Percentiles rank a stretch among this genome's conserved stretches.
Conservation (phyloP, 805 yeast genomes). For the Candida incommunis region DNA sequence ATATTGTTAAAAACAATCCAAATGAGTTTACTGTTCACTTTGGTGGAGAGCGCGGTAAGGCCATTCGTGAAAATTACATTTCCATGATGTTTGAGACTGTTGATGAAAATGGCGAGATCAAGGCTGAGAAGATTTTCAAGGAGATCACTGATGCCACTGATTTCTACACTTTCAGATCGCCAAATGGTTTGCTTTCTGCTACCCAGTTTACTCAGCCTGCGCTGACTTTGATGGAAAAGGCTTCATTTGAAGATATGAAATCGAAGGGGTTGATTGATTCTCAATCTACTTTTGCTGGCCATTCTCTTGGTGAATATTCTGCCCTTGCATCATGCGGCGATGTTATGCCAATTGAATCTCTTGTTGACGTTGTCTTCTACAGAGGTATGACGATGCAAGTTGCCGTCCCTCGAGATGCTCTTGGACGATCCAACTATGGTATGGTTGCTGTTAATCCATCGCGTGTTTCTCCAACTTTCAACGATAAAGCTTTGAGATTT, state of each 20-base stretch:
- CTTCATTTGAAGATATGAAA: conserved; percentile 95
- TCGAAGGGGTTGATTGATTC: conserved; percentile 89
- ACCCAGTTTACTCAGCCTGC: conserved; percentile 99
- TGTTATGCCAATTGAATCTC: conserved; percentile 95
- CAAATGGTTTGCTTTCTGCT: conserved; percentile 90
- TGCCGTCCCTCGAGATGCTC: conserved; percentile 93
- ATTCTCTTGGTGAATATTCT: conserved; percentile 97
- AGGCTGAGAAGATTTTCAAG: conserved; percentile 91
- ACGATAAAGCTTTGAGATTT: conserved; percentile 85
- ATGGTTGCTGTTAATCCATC: conserved; percentile 98
- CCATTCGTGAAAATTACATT: conserved; percentile 85
- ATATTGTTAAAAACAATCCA: conserved; percentile 92
- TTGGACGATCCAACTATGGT: conserved; percentile 96
- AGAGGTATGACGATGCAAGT: conserved; percentile 99
- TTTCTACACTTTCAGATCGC: conserved; percentile 78
- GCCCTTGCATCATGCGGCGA: conserved; percentile 95
- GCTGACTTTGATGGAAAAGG: conserved; percentile 97
- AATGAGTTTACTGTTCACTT: conserved; percentile 89
- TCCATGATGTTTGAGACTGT: conserved; percentile 97
- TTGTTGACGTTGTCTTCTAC: conserved; percentile 96
- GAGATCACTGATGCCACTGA: conserved; percentile 70
- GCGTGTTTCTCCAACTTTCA: conserved; percentile 76
- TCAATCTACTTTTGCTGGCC: conserved; percentile 95
- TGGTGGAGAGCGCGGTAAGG: conserved; percentile 96
- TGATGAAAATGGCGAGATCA: conserved; percentile 66